Evolutionary conservation across 2,329 filamentous ascomycete species (phyloP).

Genomic region (Conoideocrella luteorostrata): DNA sequence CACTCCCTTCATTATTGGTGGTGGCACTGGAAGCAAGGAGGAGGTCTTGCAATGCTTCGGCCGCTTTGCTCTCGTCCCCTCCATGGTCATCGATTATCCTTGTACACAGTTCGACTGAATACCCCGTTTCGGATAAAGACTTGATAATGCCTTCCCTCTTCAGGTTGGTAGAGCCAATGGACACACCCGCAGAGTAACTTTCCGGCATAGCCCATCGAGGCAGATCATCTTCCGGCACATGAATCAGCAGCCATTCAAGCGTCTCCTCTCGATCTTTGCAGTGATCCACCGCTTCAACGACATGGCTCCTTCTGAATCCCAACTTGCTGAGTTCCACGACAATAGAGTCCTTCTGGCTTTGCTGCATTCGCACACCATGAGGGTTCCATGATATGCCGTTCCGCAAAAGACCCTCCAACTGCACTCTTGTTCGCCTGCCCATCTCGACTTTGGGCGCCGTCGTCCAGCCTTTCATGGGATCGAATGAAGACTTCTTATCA

Average conservation of each 20-base stretch:
- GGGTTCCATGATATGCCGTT: conserved; percentile 83
- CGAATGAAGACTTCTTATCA: conserved; percentile 26
- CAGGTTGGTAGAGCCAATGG: conserved; percentile 74
- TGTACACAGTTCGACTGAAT: conserved; percentile 76
- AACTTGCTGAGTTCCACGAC: conserved; percentile 69
- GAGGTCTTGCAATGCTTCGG: conserved; percentile 66
- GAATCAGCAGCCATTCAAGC: conserved; percentile 91
- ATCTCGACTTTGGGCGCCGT: conserved; percentile 88
- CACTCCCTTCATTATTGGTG: conserved; percentile 6
- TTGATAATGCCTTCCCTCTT: conserved; percentile 77
- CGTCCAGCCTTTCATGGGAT: conserved; percentile 69
- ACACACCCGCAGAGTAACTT: conserved; percentile 84
- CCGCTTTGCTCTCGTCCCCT: conserved; percentile 70
- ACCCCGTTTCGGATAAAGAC: conserved; percentile 74
- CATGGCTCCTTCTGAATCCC: conserved; percentile 83
- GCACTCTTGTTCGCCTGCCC: conserved; percentile 70
- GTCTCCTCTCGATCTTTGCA: conserved; percentile 91
- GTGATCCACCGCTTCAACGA: conserved; percentile 77
- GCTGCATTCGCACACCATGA: conserved; percentile 60
- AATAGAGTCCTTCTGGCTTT: conserved; percentile 50
- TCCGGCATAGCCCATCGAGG: conserved; percentile 88
- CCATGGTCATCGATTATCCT: conserved; percentile 64
- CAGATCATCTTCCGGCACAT: conserved; percentile 95
- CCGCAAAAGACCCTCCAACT: conserved; percentile 74
- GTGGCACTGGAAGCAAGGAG: conserved; percentile 21